phyloP scores from a whole-genome alignment of 768 basidiomycete species.

The Suillus paluster region DNA sequence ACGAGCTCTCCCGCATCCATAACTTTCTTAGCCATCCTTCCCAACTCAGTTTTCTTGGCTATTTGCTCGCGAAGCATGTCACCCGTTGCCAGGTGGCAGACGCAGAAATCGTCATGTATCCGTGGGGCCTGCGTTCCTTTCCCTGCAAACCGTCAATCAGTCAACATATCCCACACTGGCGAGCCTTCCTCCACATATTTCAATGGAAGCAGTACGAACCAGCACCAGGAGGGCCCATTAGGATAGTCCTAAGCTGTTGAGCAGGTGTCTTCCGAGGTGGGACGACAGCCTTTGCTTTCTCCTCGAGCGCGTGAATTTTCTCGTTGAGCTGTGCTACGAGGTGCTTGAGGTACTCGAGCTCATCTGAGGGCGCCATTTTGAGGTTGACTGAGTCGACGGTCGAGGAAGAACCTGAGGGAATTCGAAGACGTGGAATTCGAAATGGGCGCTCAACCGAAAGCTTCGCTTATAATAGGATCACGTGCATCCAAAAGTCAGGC shows the following conservation, averaged over 20 bases:
- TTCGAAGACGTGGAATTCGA: neutral
- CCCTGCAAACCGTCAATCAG: constrained; percentile 54
- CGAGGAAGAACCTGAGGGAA: no score
- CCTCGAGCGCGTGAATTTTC: constrained; percentile 85
- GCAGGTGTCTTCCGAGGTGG: constrained; percentile 60
- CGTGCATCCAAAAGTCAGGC: no score
- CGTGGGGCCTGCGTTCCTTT: constrained; percentile 98
- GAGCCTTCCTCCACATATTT: no score
- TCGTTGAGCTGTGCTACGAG: constrained; percentile 89
- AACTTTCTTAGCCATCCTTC: constrained; percentile 93
- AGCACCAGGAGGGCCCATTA: constrained; percentile 96
- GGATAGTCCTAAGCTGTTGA: constrained; percentile 85
- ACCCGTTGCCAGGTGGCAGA: constrained; percentile 99
- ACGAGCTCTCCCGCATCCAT: constrained; percentile 98
- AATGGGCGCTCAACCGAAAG: no score
- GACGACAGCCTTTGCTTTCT: constrained; percentile 55
- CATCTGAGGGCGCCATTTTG: constrained; percentile 67
- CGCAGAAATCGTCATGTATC: constrained; percentile 91
- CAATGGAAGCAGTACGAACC: constrained; percentile 54
- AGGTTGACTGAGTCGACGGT: no score
- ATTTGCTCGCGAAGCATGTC: constrained; percentile 99
- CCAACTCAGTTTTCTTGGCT: constrained; percentile 81
- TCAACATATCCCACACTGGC: neutral
- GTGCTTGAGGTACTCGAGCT: constrained; percentile 93
- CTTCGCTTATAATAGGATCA: no score